Conservation (phyloP, 805 yeast species). For the Cyberlindnera samutprakarnensis region DNA sequence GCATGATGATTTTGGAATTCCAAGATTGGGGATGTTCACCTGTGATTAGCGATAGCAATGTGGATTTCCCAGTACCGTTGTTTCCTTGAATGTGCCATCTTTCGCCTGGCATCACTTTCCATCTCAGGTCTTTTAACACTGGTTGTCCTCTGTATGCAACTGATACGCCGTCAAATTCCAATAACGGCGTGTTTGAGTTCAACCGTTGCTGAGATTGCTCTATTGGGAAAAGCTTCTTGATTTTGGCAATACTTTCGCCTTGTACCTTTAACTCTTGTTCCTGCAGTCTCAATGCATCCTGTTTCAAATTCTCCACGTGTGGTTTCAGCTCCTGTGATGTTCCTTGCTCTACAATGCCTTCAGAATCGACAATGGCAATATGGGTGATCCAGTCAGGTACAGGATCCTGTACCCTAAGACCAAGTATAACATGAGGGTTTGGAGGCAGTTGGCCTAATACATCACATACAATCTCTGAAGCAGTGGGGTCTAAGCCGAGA, state of each 20-base stretch:
- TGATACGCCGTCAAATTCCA: conserved; percentile 55
- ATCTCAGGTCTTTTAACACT: conserved; percentile 50
- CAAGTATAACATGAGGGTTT: conserved; percentile 55
- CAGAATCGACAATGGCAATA: conserved; percentile 51
- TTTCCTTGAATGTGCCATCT: conserved; percentile 86
- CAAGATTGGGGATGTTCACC: conserved; percentile 98
- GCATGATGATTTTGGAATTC: conserved; percentile 58
- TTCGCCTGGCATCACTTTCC: conserved; percentile 66
- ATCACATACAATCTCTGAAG: conserved; percentile 50
- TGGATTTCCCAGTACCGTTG: conserved; percentile 93
- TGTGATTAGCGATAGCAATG: conserved; percentile 73
- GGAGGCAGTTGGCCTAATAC: conserved; percentile 40
- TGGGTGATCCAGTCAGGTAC: conserved; percentile 79
- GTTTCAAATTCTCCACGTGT: conserved; percentile 17
- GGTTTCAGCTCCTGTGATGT: conserved; percentile 21
- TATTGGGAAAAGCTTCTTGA: conserved; percentile 12
- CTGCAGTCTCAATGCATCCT: conserved; percentile 13
- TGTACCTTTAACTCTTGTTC: conserved; percentile 7
- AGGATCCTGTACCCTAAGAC: conserved; percentile 67
- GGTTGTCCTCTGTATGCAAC: conserved; percentile 59
- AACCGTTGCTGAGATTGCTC: conserved; percentile 6
- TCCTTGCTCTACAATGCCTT: conserved; percentile 50
- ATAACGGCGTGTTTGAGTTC: conserved; percentile 15
- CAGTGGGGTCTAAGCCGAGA: conserved; percentile 78
- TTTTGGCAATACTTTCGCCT: conserved; percentile 11